phyloP scores from a whole-genome alignment of 1,139 yeast species.

The Pichia sp. region DNA sequence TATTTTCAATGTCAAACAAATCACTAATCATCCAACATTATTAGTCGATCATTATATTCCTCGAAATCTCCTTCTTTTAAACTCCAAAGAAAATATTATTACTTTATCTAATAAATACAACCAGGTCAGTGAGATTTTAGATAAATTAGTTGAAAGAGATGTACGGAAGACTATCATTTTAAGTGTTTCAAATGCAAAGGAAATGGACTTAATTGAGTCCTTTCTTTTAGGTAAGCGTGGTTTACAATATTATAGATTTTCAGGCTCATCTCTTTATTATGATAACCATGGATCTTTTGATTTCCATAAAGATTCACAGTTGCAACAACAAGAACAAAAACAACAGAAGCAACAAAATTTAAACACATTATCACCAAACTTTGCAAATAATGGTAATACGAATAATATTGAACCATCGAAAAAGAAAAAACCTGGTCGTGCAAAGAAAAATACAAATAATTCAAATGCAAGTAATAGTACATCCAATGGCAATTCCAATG shows the following conservation, averaged over 20 bases:
- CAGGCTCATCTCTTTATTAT: slow-evolving; percentile 51
- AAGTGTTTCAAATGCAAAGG: slow-evolving; percentile 59
- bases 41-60: slow-evolving; percentile 74
- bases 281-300: slow-evolving; percentile 30
- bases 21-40: slow-evolving; percentile 60
- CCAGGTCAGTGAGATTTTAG: slow-evolving; percentile 47
- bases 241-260: slow-evolving; percentile 50
- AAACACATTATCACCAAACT: too few relatives aligned
- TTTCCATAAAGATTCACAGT: slow-evolving; percentile 19
- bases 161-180: slow-evolving; percentile 37
- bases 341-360: too few relatives aligned
- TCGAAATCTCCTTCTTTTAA: slow-evolving; percentile 56
- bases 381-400: background rate
- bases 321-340: too few relatives aligned
- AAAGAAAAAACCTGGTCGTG: slow-evolving; percentile 3
- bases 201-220: slow-evolving; percentile 65
- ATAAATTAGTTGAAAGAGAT: slow-evolving; percentile 24
- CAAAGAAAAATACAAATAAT: background rate
- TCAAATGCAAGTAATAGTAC: background rate
- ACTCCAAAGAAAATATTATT: slow-evolving; percentile 50
- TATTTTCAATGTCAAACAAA: slow-evolving; percentile 43
- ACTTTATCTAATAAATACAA: slow-evolving; percentile 55
- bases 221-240: slow-evolving; percentile 52
- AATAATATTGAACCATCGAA: background rate
- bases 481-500: too few relatives aligned